Evolutionary conservation across 495 filamentous ascomycete species (phyloP).

Genomic region (Thermochaetoides thermophila): DNA sequence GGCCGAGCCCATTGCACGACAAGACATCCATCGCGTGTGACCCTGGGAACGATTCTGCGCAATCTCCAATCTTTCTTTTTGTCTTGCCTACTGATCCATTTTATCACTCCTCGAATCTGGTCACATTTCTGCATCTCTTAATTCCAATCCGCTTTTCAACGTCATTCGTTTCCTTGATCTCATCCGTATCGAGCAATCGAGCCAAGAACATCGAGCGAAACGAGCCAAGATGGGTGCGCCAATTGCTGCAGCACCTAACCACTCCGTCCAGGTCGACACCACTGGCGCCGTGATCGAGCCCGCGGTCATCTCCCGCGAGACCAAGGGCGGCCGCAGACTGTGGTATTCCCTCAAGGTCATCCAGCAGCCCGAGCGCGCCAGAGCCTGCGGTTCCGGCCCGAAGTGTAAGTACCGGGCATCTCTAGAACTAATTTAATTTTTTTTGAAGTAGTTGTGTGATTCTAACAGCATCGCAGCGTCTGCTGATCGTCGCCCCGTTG

Average conservation of each 20-base stretch:
- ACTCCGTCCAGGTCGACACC: constrained; percentile 14
- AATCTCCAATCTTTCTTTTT: too few species aligned
- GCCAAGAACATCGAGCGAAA: too few species aligned
- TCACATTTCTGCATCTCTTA: too few species aligned
- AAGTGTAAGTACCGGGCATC: constrained; percentile 92
- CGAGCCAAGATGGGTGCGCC: constrained; percentile 23
- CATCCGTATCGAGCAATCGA: too few species aligned
- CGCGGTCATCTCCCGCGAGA: constrained; percentile 36
- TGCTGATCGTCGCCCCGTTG: constrained; percentile 89
- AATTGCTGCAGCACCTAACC: constrained; percentile 14
- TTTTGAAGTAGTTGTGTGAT: not conserved
- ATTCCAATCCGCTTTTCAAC: too few species aligned
- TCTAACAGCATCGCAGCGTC: constrained; percentile 46
- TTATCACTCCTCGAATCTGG: too few species aligned
- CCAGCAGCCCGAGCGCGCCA: constrained; percentile 88
- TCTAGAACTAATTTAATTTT: not conserved
- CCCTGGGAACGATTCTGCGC: too few species aligned
- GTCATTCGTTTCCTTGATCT: too few species aligned
- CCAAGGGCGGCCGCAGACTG: constrained; percentile 64
- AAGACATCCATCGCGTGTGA: too few species aligned
- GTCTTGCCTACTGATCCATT: too few species aligned
- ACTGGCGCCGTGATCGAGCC: constrained; percentile 5
- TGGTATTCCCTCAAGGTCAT: constrained; percentile 76
- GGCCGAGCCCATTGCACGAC: too few species aligned
- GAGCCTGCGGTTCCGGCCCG: constrained; percentile 88